Evolutionary conservation across 306 rosid genomes (phyloP).

Genomic region (Sindora glabra): DNA sequence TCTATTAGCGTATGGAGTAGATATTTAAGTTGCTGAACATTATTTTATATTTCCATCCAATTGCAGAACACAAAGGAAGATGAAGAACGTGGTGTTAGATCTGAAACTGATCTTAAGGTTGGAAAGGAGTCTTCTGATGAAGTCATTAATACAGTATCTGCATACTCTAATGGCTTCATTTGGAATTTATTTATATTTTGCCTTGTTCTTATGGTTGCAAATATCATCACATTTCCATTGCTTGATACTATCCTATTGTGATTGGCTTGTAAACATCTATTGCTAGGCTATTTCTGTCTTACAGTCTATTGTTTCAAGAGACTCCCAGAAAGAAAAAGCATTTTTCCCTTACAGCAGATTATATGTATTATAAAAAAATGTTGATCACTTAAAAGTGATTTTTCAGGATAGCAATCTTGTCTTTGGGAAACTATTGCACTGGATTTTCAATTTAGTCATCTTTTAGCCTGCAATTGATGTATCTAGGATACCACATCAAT

Average conservation of each 20-base stretch:
- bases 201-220: conserved; percentile 1
- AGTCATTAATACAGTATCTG: conserved; percentile 28
- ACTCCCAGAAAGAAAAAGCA: neutral
- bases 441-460: neutral
- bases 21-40: conserved; percentile 9
- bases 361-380: neutral
- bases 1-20: neutral
- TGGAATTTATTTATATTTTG: conserved; percentile 6
- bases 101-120: conserved; percentile 34
- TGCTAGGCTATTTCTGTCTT: neutral
- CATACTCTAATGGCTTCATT: neutral
- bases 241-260: neutral
- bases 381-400: no score
- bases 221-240: neutral
- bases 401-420: neutral
- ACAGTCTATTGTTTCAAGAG: conserved; percentile 3
- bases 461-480: neutral
- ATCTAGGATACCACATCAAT: neutral
- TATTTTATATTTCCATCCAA: conserved; percentile 4
- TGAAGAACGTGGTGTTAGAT: conserved; percentile 33
- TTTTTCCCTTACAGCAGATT: neutral
- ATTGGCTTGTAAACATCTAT: conserved; percentile 2
- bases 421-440: neutral
- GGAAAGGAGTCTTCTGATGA: conserved; percentile 44
- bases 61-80: conserved; percentile 39